phyloP scores from a whole-genome alignment of 1,284 basidiomycete species.

The Boletus semigastroideus region DNA sequence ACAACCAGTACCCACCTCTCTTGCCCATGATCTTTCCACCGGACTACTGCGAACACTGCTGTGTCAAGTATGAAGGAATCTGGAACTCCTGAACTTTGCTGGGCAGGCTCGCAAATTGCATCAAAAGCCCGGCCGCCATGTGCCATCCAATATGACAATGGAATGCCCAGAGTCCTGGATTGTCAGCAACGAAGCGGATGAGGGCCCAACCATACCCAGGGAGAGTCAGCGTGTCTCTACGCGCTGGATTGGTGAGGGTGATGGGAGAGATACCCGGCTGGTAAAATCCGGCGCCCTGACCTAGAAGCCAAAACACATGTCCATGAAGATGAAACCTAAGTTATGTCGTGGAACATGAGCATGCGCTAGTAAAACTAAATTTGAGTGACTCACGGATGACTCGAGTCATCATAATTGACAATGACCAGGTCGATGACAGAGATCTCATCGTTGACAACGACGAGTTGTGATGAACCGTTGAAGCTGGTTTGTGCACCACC shows the following conservation, averaged over 20 bases:
- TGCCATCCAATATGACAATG: constrained; percentile 53
- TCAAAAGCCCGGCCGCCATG: constrained; percentile 38
- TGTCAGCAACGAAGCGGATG: constrained; percentile 40
- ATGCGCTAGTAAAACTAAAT: neutral
- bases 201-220: constrained; percentile 29
- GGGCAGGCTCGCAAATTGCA: constrained; percentile 35
- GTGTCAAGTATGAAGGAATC: constrained; percentile 27
- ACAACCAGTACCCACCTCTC: constrained; percentile 18
- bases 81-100: constrained; percentile 29
- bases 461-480: constrained; percentile 21
- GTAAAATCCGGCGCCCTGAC: constrained; percentile 28
- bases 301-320: constrained; percentile 30
- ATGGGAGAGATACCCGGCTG: constrained; percentile 21
- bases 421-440: constrained; percentile 27
- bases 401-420: constrained; percentile 30
- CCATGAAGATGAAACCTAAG: constrained; percentile 34
- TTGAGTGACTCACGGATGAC: constrained; percentile 29
- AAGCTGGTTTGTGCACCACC: constrained; percentile 29
- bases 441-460: constrained; percentile 30
- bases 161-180: constrained; percentile 46
- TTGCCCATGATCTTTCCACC: constrained; percentile 22
- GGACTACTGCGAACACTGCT: constrained; percentile 29
- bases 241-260: constrained; percentile 29
- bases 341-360: neutral
- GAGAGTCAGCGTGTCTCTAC: constrained; percentile 30